Percentiles rank a stretch among this genome's conserved stretches.
These are phyloP conservation scores for Oryza officinalis DNA, from an alignment of 176 grass and related monocot species.

Conservation along the genomic window DNA sequence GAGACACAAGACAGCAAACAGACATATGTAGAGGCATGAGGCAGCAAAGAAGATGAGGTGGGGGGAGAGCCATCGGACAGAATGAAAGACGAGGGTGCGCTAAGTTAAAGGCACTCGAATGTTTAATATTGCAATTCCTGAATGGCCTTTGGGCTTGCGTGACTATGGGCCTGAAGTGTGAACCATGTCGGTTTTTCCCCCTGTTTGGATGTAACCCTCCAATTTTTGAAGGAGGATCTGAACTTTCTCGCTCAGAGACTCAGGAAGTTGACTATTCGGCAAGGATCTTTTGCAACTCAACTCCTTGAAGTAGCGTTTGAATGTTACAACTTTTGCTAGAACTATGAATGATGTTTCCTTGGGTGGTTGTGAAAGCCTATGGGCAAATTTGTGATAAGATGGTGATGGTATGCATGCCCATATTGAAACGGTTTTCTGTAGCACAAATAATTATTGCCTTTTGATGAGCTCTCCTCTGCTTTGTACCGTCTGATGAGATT, in stretches of 20 bases:
- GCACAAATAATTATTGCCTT: not conserved
- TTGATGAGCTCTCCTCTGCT: not conserved
- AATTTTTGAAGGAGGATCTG: conserved; percentile 53
- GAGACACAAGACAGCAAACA: conserved; percentile 5
- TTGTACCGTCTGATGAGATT: not conserved
- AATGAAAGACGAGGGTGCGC: not conserved
- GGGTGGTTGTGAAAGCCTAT: not conserved
- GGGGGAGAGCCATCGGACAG: not conserved
- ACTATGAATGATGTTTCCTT: not conserved
- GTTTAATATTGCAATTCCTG: not conserved
- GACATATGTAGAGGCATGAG: conserved; percentile 15
- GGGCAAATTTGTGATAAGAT: not conserved
- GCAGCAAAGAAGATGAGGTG: not conserved
- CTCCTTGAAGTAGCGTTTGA: not conserved
- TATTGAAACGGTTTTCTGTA: not conserved
- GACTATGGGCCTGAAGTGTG: not conserved
- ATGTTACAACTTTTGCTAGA: not conserved
- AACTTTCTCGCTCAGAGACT: conserved; percentile 13
- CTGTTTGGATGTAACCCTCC: conserved; percentile 51
- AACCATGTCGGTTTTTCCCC: not conserved
- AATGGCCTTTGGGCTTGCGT: not conserved
- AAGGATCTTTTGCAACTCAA: not conserved
- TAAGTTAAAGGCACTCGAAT: not conserved
- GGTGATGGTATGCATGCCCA: not conserved
- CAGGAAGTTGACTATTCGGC: not conserved